Evolutionary conservation across 257 asterid genomes (phyloP), one percentile per base, ranked within the genome.

Genomic region (Ballota nigra): DNA sequence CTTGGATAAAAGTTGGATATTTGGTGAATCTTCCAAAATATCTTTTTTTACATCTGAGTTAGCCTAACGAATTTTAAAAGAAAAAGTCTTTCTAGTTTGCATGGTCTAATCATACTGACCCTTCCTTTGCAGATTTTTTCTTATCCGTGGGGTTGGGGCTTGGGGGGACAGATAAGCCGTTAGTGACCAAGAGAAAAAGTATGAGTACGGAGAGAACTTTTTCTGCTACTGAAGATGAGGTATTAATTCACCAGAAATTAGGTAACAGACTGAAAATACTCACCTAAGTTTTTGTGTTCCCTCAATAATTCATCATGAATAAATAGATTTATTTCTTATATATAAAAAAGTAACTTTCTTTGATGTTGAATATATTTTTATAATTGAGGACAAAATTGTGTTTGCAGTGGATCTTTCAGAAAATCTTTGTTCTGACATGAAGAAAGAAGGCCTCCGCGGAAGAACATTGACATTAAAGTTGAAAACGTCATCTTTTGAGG

Each of bases 191-290:
- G 76, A 83, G 98, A 64, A 95, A 95, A 83, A 92, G 98, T 68
- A 89, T 91, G 77, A 95, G 98, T 73, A 89, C 74, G 51, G 97
- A 95, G 87, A 89, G 99, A 81, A 95, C 99, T 8, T 95, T 95
- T 85, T 77, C 97, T 66, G 83, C 97, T 80, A 95, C 94, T 1
- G 84, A 63, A 18, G 88, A 95, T 47, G 92, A 85, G 84, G 74
- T 79, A 49, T 77, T 70, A 38, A 83, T 95, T 70, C 65, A 70
- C 78, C 79, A 82, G 87, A 95, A 89, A 84, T 72, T 95, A 72
- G 96, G 99, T 91, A 88, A 79, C 43, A 31, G 52, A 28, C 43
- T 58, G 53, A 47, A 58, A 68, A 58, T 15, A 11, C 26, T 52
- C 28, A 58, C 31, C 29, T 19, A 18, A 70, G 41, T 55, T 36